Conservation (phyloP, 2,329 filamentous ascomycete species). For the Pezicula carpinea region DNA sequence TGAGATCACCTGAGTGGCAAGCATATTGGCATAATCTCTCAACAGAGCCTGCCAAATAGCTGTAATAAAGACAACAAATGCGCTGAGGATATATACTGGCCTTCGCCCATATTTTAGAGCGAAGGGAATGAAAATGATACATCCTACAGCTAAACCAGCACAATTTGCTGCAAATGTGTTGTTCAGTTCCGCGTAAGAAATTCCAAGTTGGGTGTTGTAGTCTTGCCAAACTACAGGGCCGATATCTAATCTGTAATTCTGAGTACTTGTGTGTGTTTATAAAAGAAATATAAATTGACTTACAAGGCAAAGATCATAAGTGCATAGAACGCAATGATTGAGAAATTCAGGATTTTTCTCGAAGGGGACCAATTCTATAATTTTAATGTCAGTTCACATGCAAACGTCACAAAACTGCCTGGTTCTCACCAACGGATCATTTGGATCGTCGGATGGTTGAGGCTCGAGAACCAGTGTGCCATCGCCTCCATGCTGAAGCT, state of each 20-base stretch:
- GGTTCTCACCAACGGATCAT: slow-evolving; percentile 11
- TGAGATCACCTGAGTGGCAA: slow-evolving; percentile 37
- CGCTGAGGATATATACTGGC: slow-evolving; percentile 40
- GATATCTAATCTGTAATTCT: not conserved
- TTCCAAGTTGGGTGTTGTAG: slow-evolving; percentile 32
- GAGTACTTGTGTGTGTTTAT: not conserved
- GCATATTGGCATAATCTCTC: slow-evolving; percentile 36
- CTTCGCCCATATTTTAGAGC: slow-evolving; percentile 41
- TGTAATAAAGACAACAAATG: slow-evolving; percentile 31
- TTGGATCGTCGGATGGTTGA: slow-evolving; percentile 10
- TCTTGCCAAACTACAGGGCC: not conserved
- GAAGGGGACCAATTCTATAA: slow-evolving; percentile 36
- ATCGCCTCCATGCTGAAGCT: too few relatives aligned
- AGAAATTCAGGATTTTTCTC: slow-evolving; percentile 38
- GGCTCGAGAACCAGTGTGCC: slow-evolving; percentile 5
- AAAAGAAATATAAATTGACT: not conserved
- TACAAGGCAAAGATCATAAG: slow-evolving; percentile 33
- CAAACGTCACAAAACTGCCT: too few relatives aligned
- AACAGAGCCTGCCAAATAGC: slow-evolving; percentile 40
- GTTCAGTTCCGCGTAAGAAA: slow-evolving; percentile 33
- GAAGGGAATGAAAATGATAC: slow-evolving; percentile 39
- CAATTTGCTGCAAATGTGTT: slow-evolving; percentile 40
- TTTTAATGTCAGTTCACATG: too few relatives aligned
- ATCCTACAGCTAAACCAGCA: slow-evolving; percentile 36
- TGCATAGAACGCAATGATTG: slow-evolving; percentile 36